Conservation (phyloP, 768 basidiomycete genomes). For the Peribolospora baueri region DNA sequence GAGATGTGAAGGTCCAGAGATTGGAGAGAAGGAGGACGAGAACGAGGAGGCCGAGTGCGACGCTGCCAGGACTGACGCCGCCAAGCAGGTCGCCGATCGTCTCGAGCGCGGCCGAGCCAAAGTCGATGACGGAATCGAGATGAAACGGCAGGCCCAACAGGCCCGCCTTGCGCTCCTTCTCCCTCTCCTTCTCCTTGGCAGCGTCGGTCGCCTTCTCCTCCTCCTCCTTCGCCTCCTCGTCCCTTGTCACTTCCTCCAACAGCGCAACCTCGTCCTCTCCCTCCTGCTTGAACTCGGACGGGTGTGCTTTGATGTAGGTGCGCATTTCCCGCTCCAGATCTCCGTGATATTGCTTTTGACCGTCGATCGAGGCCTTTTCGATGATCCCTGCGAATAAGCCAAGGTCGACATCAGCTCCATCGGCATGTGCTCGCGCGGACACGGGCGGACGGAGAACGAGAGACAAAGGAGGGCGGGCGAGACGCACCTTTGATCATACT, state of each 20-base stretch:
- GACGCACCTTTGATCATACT: conserved; percentile 77
- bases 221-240: no score
- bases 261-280: conserved; percentile 21
- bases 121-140: conserved; percentile 10
- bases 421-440: not conserved
- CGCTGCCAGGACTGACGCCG: conserved; percentile 21
- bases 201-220: not conserved
- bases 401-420: not conserved
- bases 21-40: conserved; percentile 50
- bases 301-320: conserved; percentile 65
- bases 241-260: not conserved
- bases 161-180: not conserved
- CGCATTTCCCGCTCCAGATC: conserved; percentile 71
- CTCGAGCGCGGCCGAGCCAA: conserved; percentile 4
- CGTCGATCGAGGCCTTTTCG: conserved; percentile 69
- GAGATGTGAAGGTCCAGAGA: conserved; percentile 34
- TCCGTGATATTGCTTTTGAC: conserved; percentile 62
- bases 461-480: not conserved
- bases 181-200: not conserved
- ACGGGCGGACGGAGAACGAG: not conserved
- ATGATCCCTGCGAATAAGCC: conserved; percentile 49
- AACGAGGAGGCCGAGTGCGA: conserved; percentile 48
- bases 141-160: conserved; percentile 1
- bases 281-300: conserved; percentile 65
- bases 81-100: conserved; percentile 7